A percentile compares a stretch with the other conserved stretches of the same genome.
These are phyloP conservation scores for Mycothermus thermophilus DNA, from an alignment of 495 filamentous ascomycete species.

Conservation along the genomic window DNA sequence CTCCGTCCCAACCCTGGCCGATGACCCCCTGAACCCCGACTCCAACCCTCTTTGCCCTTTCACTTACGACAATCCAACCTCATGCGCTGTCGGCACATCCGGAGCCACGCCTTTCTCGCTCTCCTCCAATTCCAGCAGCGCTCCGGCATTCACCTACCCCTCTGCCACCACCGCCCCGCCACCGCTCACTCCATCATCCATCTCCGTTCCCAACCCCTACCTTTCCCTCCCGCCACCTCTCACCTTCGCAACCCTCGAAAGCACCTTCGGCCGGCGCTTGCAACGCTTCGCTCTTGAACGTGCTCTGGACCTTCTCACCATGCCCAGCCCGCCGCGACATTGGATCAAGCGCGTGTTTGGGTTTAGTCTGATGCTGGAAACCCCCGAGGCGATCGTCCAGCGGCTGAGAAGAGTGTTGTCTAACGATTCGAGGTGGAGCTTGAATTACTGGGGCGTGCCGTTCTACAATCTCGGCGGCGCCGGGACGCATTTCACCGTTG, in stretches of 20 bases:
- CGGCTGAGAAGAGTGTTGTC: constrained; percentile 31
- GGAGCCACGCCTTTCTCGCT: too few species aligned
- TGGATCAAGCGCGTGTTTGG: constrained; percentile 47
- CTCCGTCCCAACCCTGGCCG: too few species aligned
- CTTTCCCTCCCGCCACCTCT: constrained; percentile 23
- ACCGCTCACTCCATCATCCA: too few species aligned
- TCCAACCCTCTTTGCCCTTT: too few species aligned
- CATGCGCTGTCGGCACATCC: too few species aligned
- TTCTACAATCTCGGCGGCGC: constrained; percentile 55
- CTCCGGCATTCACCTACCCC: neutral
- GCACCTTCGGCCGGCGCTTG: constrained; percentile 54
- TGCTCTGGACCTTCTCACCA: constrained; percentile 45
- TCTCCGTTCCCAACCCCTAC: constrained; percentile 9
- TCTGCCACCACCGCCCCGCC: constrained; percentile 4
- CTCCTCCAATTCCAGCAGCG: constrained; percentile 12
- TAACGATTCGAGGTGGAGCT: constrained; percentile 28
- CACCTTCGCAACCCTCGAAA: constrained; percentile 46
- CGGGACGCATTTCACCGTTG: constrained; percentile 53
- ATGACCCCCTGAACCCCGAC: too few species aligned
- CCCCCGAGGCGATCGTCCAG: constrained; percentile 32
- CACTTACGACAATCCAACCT: too few species aligned
- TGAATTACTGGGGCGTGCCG: constrained; percentile 48
- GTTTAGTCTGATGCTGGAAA: constrained; percentile 46
- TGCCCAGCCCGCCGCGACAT: constrained; percentile 36
- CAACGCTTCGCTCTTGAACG: constrained; percentile 53